A percentile compares a stretch with the other conserved stretches of the same genome.
Conservation (phyloP, 1,139 yeast genomes). For the Geotrichum citri-aurantii region DNA sequence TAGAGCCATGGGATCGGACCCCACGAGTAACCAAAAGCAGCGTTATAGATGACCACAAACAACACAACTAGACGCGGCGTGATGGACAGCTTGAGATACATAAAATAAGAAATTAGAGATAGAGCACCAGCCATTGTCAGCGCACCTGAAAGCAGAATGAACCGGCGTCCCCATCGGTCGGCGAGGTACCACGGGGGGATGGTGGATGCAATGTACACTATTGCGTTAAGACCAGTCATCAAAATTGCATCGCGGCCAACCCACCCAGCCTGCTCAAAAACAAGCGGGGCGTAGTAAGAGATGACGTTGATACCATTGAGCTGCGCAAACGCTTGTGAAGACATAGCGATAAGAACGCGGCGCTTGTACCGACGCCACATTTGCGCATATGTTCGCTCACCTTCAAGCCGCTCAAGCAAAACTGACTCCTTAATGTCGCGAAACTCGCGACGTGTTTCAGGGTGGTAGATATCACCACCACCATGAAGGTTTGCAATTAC, state of each 20-base stretch:
- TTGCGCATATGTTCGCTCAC: slow-evolving; percentile 62
- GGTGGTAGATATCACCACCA: slow-evolving; percentile 51
- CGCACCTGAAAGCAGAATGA: slow-evolving; percentile 72
- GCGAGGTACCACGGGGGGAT: slow-evolving; percentile 89
- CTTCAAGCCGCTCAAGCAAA: slow-evolving; percentile 69
- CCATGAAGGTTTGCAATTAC: slow-evolving; percentile 80
- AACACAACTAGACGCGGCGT: slow-evolving; percentile 72
- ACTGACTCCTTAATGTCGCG: slow-evolving; percentile 79
- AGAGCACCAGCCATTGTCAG: slow-evolving; percentile 71
- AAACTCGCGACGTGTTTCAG: slow-evolving; percentile 60
- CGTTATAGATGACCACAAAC: slow-evolving; percentile 72
- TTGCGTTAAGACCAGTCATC: slow-evolving; percentile 86
- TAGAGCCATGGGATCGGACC: slow-evolving; percentile 96
- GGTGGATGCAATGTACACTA: slow-evolving; percentile 69
- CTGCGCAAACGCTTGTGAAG: slow-evolving; percentile 88
- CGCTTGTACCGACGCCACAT: slow-evolving; percentile 66
- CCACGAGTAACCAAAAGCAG: slow-evolving; percentile 82
- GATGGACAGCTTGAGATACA: slow-evolving; percentile 50
- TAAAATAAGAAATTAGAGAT: slow-evolving; percentile 58
- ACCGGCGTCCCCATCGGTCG: slow-evolving; percentile 87
- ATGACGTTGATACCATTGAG: slow-evolving; percentile 89
- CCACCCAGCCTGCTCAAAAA: slow-evolving; percentile 96
- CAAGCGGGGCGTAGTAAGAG: slow-evolving; percentile 88
- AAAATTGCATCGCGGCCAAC: slow-evolving; percentile 77
- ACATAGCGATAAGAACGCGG: slow-evolving; percentile 83